These are phyloP conservation scores for Scenedesmus sp. DNA, from an alignment of 163 green algal species.

Conservation along the genomic window DNA sequence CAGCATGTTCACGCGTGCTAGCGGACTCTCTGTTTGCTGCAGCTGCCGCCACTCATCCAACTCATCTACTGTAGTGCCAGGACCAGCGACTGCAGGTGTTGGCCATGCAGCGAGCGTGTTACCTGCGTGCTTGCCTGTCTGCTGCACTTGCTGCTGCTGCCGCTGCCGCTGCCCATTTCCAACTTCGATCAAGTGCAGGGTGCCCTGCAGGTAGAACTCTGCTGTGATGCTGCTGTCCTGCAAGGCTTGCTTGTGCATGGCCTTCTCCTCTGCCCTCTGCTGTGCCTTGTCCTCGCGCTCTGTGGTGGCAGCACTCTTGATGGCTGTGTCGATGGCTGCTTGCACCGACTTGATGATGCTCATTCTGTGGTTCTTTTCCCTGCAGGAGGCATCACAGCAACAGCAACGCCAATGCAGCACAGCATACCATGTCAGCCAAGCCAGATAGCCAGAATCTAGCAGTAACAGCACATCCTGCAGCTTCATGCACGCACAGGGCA, in stretches of 20 bases:
- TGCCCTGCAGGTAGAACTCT: slow-evolving; percentile 7
- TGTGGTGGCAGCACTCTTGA: slow-evolving; percentile 11
- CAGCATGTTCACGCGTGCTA: neutral
- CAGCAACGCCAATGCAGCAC: neutral
- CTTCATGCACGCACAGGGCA: neutral
- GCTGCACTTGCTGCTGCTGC: neutral
- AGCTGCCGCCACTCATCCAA: slow-evolving; percentile 1
- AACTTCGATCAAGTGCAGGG: neutral
- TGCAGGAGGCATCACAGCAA: neutral
- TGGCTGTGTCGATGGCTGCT: neutral
- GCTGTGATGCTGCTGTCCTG: slow-evolving; percentile 2
- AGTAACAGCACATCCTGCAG: neutral
- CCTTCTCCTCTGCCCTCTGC: neutral
- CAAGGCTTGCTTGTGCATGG: slow-evolving; percentile 7
- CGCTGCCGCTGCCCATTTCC: neutral
- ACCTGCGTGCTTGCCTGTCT: neutral
- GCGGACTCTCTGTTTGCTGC: neutral
- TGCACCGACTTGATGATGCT: slow-evolving; percentile 12
- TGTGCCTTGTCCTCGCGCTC: neutral
- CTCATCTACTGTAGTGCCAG: neutral
- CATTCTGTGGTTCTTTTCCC: neutral
- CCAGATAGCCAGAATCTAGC: neutral
- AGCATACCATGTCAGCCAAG: neutral
- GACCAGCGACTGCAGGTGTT: neutral
- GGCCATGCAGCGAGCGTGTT: neutral